Evolutionary conservation across 345 rosid species (phyloP).

Genomic region (Euphorbia pulcherrima): DNA sequence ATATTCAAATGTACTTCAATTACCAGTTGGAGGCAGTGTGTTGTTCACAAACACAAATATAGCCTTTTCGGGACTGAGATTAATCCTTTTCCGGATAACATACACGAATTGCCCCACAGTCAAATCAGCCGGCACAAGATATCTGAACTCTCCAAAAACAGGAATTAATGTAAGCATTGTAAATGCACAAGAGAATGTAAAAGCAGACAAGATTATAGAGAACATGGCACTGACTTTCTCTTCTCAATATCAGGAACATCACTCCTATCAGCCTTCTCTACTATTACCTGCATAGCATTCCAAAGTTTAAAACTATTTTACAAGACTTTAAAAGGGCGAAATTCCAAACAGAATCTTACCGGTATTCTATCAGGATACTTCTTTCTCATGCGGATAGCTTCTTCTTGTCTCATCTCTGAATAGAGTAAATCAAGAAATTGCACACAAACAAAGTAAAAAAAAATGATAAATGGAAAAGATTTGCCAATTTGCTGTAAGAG

Average conservation of each 20-base stretch:
- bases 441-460: background rate
- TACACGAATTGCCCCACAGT: constrained; percentile 71
- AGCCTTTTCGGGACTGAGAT: constrained; percentile 73
- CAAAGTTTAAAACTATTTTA: background rate
- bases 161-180: background rate
- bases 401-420: constrained; percentile 78
- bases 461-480: background rate
- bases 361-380: constrained; percentile 93
- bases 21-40: constrained; percentile 63
- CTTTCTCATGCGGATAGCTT: constrained; percentile 75
- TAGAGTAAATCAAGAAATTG: background rate
- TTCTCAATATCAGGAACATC: constrained; percentile 96
- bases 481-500: background rate
- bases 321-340: constrained; percentile 1
- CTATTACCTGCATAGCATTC: constrained; percentile 67
- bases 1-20: constrained; percentile 18
- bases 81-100: constrained; percentile 74
- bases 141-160: constrained; percentile 32
- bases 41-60: constrained; percentile 64
- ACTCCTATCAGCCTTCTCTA: constrained; percentile 81
- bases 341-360: constrained; percentile 32
- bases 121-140: constrained; percentile 75
- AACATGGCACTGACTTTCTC: constrained; percentile 65
- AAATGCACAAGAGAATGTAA: background rate
- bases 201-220: background rate